Percentiles rank a stretch among this genome's conserved stretches.
Evolutionary conservation across 257 asterid genomes (phyloP).

Genomic region (Penstemon newberryi): DNA sequence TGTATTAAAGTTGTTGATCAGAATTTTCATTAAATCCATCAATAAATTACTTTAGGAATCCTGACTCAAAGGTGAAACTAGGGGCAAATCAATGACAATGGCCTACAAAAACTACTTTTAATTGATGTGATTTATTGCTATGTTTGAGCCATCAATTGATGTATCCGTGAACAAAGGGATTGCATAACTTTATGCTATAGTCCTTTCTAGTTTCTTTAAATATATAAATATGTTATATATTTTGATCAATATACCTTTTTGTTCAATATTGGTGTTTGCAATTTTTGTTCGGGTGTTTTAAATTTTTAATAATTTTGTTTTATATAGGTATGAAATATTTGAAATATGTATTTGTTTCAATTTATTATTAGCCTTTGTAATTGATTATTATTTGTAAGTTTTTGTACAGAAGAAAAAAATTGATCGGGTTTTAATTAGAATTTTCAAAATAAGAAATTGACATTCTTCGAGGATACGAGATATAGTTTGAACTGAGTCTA

Average conservation of each 20-base stretch:
- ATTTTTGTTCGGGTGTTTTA: neutral
- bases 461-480: no score
- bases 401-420: no score
- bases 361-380: no score
- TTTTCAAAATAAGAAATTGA: no score
- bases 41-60: constrained; percentile 31
- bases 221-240: neutral
- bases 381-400: no score
- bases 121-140: constrained; percentile 67
- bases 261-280: neutral
- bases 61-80: constrained; percentile 12
- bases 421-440: no score
- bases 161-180: neutral
- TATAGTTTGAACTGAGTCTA: no score
- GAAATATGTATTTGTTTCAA: no score
- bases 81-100: constrained; percentile 10
- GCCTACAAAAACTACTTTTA: constrained; percentile 49
- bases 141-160: constrained; percentile 46
- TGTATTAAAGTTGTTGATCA: constrained; percentile 28
- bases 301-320: no score
- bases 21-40: constrained; percentile 38
- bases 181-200: neutral
- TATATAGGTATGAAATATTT: no score
- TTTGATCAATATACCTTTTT: neutral
- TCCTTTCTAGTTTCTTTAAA: neutral